Base-by-base conservation (phyloP, 1,139 yeast species). In the Eremothecium cymbalariae region DNA sequence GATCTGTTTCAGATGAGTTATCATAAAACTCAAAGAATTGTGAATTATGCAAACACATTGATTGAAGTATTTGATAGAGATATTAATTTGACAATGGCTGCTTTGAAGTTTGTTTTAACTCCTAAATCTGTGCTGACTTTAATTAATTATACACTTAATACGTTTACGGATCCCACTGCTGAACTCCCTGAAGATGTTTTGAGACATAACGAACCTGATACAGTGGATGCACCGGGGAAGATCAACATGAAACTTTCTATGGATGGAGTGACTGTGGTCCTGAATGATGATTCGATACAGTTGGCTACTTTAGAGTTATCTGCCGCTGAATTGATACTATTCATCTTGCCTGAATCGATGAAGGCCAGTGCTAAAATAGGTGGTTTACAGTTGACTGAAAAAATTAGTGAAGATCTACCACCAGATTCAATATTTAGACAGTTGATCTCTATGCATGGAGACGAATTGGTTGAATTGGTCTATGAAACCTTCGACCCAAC, bases 211-310 rank as follows among this genome's bases (percentile, higher is more conserved):
- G 70, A 71, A 44, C 69, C 70, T 21, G 71, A 69, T 39, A 67
- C 63, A 17, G 72, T 68, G 8, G 64, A 68, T 11, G 68, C 84
- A 0, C 90, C 93, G 0, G 84, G 80, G 42, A 79, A 74, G 47
- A 79, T 85, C 28, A 75, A 77, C 37, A 78, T 88, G 26, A 67
- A 70, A 28, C 67, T 90, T 13, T 71, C 70, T 31, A 64, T 90
- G 51, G 85, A 78, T 37, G 79, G 95, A 50, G 73, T 90, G 11
- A 74, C 79, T 16, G 55, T 85, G 40, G 74, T 83, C 4, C 63
- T 93, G 31, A 83, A 84, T 53, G 97, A 90, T 50, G 94, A 85
- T 43, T 81, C 90, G 3, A 67, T 78, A 28, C 79, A 82, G 45
- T 58, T 93, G 31, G 95, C 95, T 0, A 85, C 95, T 0, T 55